Percentiles rank a stretch among this genome's conserved stretches.
Evolutionary conservation across 2,329 filamentous ascomycete species (phyloP).

Genomic region (Bipolaris victoriae): DNA sequence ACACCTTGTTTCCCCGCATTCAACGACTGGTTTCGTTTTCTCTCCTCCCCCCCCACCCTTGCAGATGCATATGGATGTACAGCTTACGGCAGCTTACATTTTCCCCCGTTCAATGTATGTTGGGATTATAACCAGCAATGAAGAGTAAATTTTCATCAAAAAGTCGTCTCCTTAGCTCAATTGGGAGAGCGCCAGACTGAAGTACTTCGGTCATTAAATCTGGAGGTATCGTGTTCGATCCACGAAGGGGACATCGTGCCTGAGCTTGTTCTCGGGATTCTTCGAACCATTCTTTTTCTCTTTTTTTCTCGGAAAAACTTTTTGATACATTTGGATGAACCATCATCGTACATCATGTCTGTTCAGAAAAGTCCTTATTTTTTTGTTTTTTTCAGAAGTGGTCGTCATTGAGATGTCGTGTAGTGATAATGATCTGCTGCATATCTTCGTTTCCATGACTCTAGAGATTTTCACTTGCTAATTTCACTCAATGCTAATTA

Average conservation of each 20-base stretch:
- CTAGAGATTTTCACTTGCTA: too few species aligned
- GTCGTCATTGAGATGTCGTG: too few species aligned
- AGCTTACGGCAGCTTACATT: background rate
- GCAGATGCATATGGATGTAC: background rate
- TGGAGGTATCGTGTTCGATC: constrained; percentile 42
- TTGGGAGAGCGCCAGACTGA: constrained; percentile 43
- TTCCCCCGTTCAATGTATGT: too few species aligned
- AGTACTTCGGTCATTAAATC: constrained; percentile 39
- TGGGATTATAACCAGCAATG: accelerated
- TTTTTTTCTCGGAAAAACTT: too few species aligned
- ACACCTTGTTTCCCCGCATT: constrained; percentile 2
- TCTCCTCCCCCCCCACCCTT: background rate
- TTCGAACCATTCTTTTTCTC: constrained; percentile 20
- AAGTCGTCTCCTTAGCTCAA: constrained; percentile 38
- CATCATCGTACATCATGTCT: too few species aligned
- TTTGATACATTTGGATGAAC: too few species aligned
- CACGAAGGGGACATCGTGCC: constrained; percentile 37
- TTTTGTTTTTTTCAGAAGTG: background rate
- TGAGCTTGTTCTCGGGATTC: constrained; percentile 13
- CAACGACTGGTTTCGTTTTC: background rate
- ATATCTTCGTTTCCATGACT: too few species aligned
- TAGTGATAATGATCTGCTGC: too few species aligned
- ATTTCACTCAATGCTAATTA: too few species aligned
- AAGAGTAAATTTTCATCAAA: background rate
- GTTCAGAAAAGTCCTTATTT: background rate